Evolutionary conservation across 768 basidiomycete species (phyloP), one percentile per base, ranked within the genome.

Genomic region (Asterophora parasitica): DNA sequence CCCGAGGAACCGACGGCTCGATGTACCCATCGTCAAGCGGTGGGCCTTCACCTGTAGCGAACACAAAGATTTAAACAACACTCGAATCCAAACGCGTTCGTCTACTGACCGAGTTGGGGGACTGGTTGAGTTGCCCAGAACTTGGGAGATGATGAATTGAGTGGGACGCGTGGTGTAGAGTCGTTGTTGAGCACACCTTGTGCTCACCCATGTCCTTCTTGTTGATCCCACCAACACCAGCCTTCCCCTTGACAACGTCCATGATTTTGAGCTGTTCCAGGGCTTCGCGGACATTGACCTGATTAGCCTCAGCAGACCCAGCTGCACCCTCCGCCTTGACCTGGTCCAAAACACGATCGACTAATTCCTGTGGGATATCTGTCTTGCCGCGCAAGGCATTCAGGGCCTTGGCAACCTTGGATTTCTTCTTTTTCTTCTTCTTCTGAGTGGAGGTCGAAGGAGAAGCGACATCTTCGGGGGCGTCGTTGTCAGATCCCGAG

Each of bases 41-140:
- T 28, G 75, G 71, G 10, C 72, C 80, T 57, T 88, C 82, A 19
- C 81, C 83, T 91, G 42, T 13, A 51, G 16, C 13, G 45, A 48
- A 6, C 23, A 6, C 23, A 23, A 23, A 30, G 20, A 13, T 38
- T 9, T 48, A 23, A 45, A 20, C 33, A 26, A 20, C 20, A 37
- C 42, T 31, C 32, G 20, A 30, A 7, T 47, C 27, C 10, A 15
- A 12, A 33, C 15, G 13, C 9, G 20, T 4, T 12, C 36, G 20
- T 12, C 11, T 13, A 46, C 65, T 57, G 59, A 83, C 88, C 88
- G 46, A 81, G 67, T 60, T 93, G 91, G n/a, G 92, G 88, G 6
- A 99, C 96, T 3, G 96, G 96, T 65, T 99, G 96, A 5, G 95
- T 98, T 28, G 74, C 81, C 96, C 96, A 98, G 69, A 99, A 99